A percentile compares a stretch with the other conserved stretches of the same genome.
These are phyloP conservation scores for Desmodesmus armatus DNA, from an alignment of 139 green algal genomes.

Conservation along the genomic window DNA sequence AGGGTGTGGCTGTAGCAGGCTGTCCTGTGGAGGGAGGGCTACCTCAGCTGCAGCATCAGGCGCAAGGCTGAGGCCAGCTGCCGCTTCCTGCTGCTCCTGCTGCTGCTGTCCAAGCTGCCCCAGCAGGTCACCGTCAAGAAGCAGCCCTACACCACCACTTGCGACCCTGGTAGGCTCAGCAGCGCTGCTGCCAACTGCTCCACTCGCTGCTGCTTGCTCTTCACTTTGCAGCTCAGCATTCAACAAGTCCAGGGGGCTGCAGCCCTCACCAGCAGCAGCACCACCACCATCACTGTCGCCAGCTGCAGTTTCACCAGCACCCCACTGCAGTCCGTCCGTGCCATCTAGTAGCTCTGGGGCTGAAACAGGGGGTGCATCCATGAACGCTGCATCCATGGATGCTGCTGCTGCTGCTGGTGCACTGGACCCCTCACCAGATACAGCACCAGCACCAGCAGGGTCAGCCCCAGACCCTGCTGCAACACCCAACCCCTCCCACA, in stretches of 20 bases:
- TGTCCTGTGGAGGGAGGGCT: too few relatives aligned
- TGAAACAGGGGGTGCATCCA: neutral
- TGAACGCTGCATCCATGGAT: neutral
- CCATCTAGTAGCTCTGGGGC: neutral
- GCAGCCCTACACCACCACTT: neutral
- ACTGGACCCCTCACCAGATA: neutral
- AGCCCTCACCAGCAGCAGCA: neutral
- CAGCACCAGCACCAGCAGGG: neutral
- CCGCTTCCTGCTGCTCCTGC: constrained; percentile 23
- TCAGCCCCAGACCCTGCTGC: neutral
- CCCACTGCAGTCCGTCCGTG: neutral
- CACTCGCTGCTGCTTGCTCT: neutral
- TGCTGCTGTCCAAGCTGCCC: neutral
- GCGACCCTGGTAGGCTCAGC: too few relatives aligned
- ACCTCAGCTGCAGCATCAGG: too few relatives aligned
- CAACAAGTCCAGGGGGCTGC: too few relatives aligned
- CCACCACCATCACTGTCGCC: neutral
- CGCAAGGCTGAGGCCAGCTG: too few relatives aligned
- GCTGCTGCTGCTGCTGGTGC: neutral
- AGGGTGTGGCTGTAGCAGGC: too few relatives aligned
- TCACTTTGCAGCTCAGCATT: neutral
- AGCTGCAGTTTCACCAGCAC: neutral
- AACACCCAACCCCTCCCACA: too few relatives aligned
- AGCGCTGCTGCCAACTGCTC: neutral
- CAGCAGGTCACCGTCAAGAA: too few relatives aligned